Evolutionary conservation across 495 filamentous ascomycete species (phyloP).

Genomic region (Neurospora pannonica): DNA sequence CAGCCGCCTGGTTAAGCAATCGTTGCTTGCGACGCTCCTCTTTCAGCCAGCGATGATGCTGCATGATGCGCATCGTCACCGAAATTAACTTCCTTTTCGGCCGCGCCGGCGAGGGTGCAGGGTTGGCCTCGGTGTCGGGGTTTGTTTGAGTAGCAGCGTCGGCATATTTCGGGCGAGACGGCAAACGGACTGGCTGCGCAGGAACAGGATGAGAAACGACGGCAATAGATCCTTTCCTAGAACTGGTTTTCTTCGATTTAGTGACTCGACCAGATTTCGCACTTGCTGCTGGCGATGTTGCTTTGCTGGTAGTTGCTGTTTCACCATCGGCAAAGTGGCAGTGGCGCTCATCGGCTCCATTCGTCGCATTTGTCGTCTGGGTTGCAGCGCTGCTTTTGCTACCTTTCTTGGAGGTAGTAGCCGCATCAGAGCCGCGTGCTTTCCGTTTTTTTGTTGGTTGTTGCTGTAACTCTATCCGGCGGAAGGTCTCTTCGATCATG

Average conservation of each 20-base stretch:
- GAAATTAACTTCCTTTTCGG: conserved; percentile 33
- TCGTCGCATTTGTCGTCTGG: conserved; percentile 23
- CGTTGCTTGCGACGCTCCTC: conserved; percentile 18
- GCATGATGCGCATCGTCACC: conserved; percentile 38
- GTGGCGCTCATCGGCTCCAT: conserved; percentile 26
- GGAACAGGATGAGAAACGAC: conserved; percentile 24
- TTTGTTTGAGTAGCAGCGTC: conserved; percentile 44
- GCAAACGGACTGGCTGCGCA: conserved; percentile 22
- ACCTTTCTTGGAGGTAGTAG: conserved; percentile 30
- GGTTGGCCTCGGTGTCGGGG: conserved; percentile 16
- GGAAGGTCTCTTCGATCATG: conserved; percentile 68
- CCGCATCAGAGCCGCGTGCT: conserved; percentile 45
- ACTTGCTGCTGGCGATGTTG: conserved; percentile 39
- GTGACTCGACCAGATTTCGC: conserved; percentile 25
- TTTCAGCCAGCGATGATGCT: conserved; percentile 29
- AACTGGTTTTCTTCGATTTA: conserved; percentile 10
- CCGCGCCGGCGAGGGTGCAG: conserved; percentile 12
- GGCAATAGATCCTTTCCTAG: conserved; percentile 8
- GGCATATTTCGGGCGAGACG: conserved; percentile 28
- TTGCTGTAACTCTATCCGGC: conserved; percentile 53
- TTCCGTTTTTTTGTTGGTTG: conserved; percentile 45
- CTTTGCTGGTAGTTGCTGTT: conserved; percentile 36
- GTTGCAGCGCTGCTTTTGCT: conserved; percentile 24
- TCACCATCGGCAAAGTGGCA: conserved; percentile 42
- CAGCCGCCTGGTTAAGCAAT: conserved; percentile 7